Evolutionary conservation across 2,329 filamentous ascomycete species (phyloP), one percentile per base, ranked within the genome.

Genomic region (Fusarium sp.): DNA sequence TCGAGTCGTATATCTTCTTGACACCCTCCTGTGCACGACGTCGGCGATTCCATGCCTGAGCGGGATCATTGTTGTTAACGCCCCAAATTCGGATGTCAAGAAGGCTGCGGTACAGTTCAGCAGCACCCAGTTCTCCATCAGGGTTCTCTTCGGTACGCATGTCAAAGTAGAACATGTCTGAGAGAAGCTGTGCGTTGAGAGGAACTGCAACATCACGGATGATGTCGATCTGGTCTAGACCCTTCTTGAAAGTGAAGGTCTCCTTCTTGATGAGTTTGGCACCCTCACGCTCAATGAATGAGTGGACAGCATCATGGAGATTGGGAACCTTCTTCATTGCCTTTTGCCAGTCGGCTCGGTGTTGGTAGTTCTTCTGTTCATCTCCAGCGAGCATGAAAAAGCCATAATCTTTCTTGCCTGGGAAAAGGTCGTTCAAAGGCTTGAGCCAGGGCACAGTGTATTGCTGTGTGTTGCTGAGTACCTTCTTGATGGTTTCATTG

Each of bases 161-260:
- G 5, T 89, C 89, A 34, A 90, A 80, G 55, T 87, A 88, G 76
- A 89, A 88, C 15, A 88, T 79, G 44, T 89, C 85, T 0, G 87
- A 84, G 3, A 89, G 81, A 73, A 87, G 84, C 45, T 84, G 80
- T 5, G 88, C 84, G 7, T 88, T 88, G 2, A 86, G 80, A 14
- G 89, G 86, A 64, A 90, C 89, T 18, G 86, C 87, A 16, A 91
- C 84, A 51, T 90, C 87, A 15, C 82, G 81, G 56, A 84, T 77
- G 22, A 84, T 67, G 50, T 84, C 82, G 29, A 84, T 75, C 68
- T 83, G 81, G 62, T 78, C 74, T 2, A 83, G 77, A 0, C 79
- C 80, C 38, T 79, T 71, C 53, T 74, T 73, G 20, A 83, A 62
- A 27, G 64, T 73, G 58, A 83, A 83, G 0, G 77, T 73, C 71